Conservation (phyloP, 1,139 yeast species). For the Geotrichum candidum region DNA sequence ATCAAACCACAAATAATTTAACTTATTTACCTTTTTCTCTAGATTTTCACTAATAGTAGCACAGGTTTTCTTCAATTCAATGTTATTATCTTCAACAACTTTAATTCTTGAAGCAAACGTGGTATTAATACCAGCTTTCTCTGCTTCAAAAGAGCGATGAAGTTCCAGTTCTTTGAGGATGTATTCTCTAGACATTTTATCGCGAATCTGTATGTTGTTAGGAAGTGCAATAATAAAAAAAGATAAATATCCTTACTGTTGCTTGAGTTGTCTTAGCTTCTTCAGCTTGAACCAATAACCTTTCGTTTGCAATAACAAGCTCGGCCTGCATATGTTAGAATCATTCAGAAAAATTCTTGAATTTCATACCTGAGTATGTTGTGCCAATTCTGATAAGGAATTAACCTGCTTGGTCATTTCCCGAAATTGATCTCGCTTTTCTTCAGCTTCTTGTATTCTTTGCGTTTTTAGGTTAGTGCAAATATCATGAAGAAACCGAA, state of each 20-base stretch:
- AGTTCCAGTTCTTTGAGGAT: slow-evolving; percentile 15
- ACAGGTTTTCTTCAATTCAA: slow-evolving; percentile 6
- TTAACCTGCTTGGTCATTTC: slow-evolving; percentile 13
- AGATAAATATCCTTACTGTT: not conserved
- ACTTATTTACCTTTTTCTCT: slow-evolving; percentile 7
- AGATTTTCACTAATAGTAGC: slow-evolving; percentile 1
- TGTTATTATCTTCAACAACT: slow-evolving; percentile 9
- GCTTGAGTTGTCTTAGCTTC: slow-evolving; percentile 11
- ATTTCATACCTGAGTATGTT: slow-evolving; percentile 12
- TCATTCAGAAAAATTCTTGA: not conserved
- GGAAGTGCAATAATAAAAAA: not conserved
- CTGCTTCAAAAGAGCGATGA: slow-evolving; percentile 16
- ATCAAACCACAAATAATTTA: not conserved
- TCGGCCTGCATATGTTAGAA: slow-evolving; percentile 5
- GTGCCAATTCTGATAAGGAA: slow-evolving; percentile 12
- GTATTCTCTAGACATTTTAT: slow-evolving; percentile 12
- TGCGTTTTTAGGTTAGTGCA: slow-evolving; percentile 10
- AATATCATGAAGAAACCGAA: slow-evolving; percentile 5
- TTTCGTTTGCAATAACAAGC: slow-evolving; percentile 11
- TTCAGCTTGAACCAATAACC: slow-evolving; percentile 7
- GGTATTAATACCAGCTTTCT: slow-evolving; percentile 5
- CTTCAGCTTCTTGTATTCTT: slow-evolving; percentile 10
- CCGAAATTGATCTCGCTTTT: slow-evolving; percentile 13
- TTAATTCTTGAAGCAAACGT: slow-evolving; percentile 2
- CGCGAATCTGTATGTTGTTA: slow-evolving; percentile 8